Percentiles rank a stretch among this genome's conserved stretches.
Conservation (phyloP, 2,329 filamentous ascomycete species). For the Venturia oleaginea region DNA sequence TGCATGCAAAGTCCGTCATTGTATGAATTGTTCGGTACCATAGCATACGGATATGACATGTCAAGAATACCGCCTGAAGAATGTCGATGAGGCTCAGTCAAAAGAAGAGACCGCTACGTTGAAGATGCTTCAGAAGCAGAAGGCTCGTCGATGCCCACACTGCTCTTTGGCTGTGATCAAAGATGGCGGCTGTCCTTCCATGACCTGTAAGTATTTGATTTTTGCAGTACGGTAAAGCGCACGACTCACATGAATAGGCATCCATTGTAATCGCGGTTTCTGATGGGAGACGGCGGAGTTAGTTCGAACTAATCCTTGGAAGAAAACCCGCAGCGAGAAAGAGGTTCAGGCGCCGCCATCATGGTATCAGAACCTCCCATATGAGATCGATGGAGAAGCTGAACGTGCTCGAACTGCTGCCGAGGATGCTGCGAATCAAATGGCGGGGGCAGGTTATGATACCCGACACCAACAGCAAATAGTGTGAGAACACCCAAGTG, state of each 20-base stretch:
- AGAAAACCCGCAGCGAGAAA: not conserved
- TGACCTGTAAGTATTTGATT: not conserved
- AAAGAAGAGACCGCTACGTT: conserved; percentile 6
- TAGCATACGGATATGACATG: conserved; percentile 13
- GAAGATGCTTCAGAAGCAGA: conserved; percentile 8
- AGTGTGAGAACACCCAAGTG: not conserved
- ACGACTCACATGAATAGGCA: not conserved
- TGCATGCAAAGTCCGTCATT: conserved; percentile 5
- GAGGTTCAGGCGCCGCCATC: not conserved
- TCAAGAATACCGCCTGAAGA: conserved; percentile 7
- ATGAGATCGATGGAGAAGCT: conserved; percentile 4
- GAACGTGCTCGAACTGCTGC: not conserved
- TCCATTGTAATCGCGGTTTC: conserved; percentile 8
- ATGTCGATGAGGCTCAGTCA: conserved; percentile 1
- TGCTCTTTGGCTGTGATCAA: conserved; percentile 13
- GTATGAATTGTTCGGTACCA: conserved; percentile 6
- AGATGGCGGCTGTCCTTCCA: conserved; percentile 13
- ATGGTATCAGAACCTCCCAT: not conserved
- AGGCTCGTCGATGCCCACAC: conserved; percentile 12
- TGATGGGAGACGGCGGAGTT: conserved; percentile 9
- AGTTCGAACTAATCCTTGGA: not conserved
- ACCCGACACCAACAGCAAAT: not conserved
- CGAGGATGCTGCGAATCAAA: not conserved
- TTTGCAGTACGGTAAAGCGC: not conserved
- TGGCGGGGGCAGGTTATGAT: not conserved